Conservation (phyloP, 2,329 filamentous ascomycete species). For the Aschersonia sp. region DNA sequence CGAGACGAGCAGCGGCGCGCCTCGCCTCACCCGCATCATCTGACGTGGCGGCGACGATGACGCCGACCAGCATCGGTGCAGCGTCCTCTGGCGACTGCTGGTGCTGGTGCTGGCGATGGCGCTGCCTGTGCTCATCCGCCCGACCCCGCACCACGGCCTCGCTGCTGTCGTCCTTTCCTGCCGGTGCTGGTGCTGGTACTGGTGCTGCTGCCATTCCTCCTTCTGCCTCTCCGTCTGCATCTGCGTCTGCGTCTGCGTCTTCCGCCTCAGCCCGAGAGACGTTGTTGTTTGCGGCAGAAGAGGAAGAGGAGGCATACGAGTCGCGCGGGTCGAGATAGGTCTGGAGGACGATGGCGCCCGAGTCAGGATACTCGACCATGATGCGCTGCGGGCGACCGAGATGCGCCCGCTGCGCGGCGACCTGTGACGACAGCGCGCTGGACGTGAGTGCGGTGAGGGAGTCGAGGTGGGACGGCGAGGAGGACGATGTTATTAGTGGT, state of each 20-base stretch:
- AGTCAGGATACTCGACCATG: constrained; percentile 38
- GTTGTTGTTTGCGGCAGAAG: no score
- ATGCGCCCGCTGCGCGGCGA: constrained; percentile 35
- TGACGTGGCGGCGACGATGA: constrained; percentile 35
- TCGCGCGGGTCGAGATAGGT: constrained; percentile 29
- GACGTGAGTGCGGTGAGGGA: constrained; percentile 38
- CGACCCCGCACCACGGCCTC: no score
- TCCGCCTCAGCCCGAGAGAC: no score
- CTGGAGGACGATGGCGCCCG: constrained; percentile 26
- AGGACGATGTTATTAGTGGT: constrained; percentile 40
- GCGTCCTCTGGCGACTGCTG: constrained; percentile 13
- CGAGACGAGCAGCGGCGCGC: constrained; percentile 35
- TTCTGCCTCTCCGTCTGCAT: not conserved
- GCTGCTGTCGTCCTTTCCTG: no score
- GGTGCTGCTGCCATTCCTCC: not conserved
- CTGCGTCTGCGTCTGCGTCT: no score
- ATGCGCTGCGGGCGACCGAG: constrained; percentile 40
- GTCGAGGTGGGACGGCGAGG: constrained; percentile 25
- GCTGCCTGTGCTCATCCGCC: no score
- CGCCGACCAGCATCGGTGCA: constrained; percentile 37
- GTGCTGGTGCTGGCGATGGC: not conserved
- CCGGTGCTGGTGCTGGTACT: not conserved
- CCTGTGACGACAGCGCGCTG: constrained; percentile 36
- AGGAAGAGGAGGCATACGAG: no score
- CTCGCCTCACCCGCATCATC: constrained; percentile 35